phyloP scores from a whole-genome alignment of 805 yeast genomes.

The Cephaloascus albidus region DNA sequence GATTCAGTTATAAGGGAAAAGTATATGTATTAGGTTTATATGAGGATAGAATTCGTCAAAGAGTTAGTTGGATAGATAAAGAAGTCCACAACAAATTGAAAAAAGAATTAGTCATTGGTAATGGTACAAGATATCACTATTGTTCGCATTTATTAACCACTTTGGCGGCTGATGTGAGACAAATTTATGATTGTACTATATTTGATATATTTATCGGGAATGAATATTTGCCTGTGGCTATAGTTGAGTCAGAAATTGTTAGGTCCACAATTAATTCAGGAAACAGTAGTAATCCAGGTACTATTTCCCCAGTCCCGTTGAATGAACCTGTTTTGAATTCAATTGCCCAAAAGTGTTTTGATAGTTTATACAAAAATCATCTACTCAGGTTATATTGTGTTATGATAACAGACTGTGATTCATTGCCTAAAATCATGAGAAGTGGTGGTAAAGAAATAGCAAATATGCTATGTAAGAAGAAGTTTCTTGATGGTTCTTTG shows the following conservation, averaged over 20 bases:
- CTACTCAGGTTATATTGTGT: slow-evolving; percentile 75
- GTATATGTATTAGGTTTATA: slow-evolving; percentile 82
- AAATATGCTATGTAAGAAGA: slow-evolving; percentile 72
- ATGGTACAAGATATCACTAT: slow-evolving; percentile 59
- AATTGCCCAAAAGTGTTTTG: slow-evolving; percentile 34
- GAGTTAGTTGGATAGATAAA: slow-evolving; percentile 58
- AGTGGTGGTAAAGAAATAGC: slow-evolving; percentile 91
- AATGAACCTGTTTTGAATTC: slow-evolving; percentile 32
- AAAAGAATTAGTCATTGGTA: slow-evolving; percentile 22
- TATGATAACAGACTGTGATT: slow-evolving; percentile 67
- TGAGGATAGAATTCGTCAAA: slow-evolving; percentile 84
- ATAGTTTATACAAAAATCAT: slow-evolving; percentile 39
- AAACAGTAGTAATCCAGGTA: slow-evolving; percentile 11
- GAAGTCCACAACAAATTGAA: slow-evolving; percentile 15
- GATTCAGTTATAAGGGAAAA: slow-evolving; percentile 81
- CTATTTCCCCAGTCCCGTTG: slow-evolving; percentile 28
- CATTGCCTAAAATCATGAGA: slow-evolving; percentile 75
- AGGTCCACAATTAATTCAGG: slow-evolving; percentile 25
- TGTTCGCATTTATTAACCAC: slow-evolving; percentile 83
- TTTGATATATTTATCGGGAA: slow-evolving; percentile 76
- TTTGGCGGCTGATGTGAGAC: slow-evolving; percentile 69
- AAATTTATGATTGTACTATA: slow-evolving; percentile 83
- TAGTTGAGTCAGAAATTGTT: slow-evolving; percentile 61
- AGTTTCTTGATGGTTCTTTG: slow-evolving; percentile 70
- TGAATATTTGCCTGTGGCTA: slow-evolving; percentile 76